phyloP scores from a whole-genome alignment of 352 stramenopile species.

The Pythium dissotocum region DNA sequence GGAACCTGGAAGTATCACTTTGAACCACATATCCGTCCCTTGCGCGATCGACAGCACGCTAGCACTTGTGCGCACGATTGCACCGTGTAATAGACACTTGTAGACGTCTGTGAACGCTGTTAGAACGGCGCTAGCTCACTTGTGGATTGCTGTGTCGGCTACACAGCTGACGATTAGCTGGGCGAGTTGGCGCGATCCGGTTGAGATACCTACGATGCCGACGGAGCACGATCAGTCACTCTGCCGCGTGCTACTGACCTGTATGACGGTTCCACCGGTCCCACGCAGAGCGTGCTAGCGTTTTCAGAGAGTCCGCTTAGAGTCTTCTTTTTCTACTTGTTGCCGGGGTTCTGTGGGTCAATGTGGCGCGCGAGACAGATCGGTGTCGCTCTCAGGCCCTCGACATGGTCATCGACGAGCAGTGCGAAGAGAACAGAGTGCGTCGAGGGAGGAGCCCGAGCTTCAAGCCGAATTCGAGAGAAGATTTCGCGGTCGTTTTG shows the following conservation, averaged over 20 bases:
- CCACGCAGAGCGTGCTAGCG: slow-evolving; percentile 17
- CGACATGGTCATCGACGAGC: neutral
- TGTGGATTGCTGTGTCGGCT: neutral
- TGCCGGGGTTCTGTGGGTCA: slow-evolving; percentile 19
- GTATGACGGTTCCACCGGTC: slow-evolving; percentile 13
- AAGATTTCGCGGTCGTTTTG: too few species aligned
- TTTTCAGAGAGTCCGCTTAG: slow-evolving; percentile 17
- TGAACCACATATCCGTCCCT: too few species aligned
- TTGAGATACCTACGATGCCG: neutral
- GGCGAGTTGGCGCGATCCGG: neutral
- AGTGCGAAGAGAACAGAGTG: too few species aligned
- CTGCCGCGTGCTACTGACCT: neutral
- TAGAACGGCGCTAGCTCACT: too few species aligned
- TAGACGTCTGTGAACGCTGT: too few species aligned
- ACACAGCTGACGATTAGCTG: neutral
- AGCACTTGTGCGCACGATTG: too few species aligned
- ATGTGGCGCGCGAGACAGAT: slow-evolving; percentile 24
- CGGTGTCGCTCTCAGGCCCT: neutral
- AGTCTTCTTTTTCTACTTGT: slow-evolving; percentile 24
- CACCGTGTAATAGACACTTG: too few species aligned
- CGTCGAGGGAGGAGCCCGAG: too few species aligned
- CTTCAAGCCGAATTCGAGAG: too few species aligned
- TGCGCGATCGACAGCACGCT: neutral
- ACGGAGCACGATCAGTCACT: too few species aligned
- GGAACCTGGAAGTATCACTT: too few species aligned